A percentile compares a stretch with the other conserved stretches of the same genome.
These are phyloP conservation scores for Fusarium proliferatum DNA, from an alignment of 2,329 filamentous ascomycete species.

Conservation along the genomic window DNA sequence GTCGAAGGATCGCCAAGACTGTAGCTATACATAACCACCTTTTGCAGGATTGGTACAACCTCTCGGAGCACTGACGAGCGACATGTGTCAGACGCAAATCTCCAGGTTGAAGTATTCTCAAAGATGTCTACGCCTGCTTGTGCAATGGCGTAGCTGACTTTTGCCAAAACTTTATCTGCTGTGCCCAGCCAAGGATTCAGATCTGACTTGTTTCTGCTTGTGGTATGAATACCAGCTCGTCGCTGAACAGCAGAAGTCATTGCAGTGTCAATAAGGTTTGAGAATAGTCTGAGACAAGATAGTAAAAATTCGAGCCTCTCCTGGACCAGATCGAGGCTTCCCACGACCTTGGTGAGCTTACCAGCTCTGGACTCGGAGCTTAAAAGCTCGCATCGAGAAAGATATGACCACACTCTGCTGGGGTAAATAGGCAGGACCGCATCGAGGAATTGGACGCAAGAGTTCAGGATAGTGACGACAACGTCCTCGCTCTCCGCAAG, in stretches of 20 bases:
- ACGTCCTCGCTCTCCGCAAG: constrained; percentile 67
- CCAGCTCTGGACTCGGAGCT: constrained; percentile 81
- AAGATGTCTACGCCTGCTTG: constrained; percentile 84
- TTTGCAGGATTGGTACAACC: constrained; percentile 77
- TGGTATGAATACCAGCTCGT: constrained; percentile 64
- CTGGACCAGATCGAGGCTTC: constrained; percentile 81
- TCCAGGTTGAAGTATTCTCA: constrained; percentile 88
- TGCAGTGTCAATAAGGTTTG: constrained; percentile 79
- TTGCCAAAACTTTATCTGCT: constrained; percentile 80
- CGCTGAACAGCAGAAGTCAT: constrained; percentile 76
- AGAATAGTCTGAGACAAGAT: constrained; percentile 79
- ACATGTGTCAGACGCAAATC: constrained; percentile 76
- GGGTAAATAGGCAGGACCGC: constrained; percentile 79
- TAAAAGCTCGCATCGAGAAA: constrained; percentile 83
- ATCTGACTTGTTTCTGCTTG: constrained; percentile 57
- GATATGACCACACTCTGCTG: constrained; percentile 88
- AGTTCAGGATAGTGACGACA: constrained; percentile 72
- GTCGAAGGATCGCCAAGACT: constrained; percentile 73
- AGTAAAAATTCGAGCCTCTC: constrained; percentile 82
- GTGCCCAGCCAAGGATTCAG: constrained; percentile 74
- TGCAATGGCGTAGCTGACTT: constrained; percentile 77
- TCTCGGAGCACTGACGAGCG: constrained; percentile 74
- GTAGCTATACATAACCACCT: constrained; percentile 77
- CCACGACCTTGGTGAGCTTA: constrained; percentile 80
- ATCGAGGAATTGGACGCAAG: constrained; percentile 84